These are phyloP conservation scores for Magnolia officinalis DNA, from an alignment of 164 flowering plant species.

Conservation along the genomic window DNA sequence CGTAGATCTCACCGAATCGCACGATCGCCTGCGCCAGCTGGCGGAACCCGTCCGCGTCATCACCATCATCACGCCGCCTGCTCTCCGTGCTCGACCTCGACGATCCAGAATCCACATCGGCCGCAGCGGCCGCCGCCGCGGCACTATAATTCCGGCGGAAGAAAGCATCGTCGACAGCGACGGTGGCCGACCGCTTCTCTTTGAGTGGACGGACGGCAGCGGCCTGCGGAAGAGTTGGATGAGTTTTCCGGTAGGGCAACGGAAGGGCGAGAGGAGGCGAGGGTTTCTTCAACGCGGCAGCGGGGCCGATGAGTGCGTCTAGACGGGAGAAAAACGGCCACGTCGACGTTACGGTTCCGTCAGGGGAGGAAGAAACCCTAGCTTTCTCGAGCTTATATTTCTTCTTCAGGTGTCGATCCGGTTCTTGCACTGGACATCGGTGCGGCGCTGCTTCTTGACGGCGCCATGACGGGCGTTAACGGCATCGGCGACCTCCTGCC, in stretches of 20 bases:
- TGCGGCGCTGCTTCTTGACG: conserved; percentile 56
- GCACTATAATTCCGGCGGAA: conserved; percentile 49
- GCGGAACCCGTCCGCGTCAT: conserved; percentile 43
- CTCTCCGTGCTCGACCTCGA: conserved; percentile 25
- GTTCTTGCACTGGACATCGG: conserved; percentile 93
- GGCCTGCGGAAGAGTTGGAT: conserved; percentile 17
- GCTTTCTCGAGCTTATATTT: conserved; percentile 85
- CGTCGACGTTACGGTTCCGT: conserved; percentile 26
- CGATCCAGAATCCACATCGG: conserved; percentile 26
- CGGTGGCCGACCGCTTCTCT: conserved; percentile 22
- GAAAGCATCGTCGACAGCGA: conserved; percentile 29
- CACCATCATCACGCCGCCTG: conserved; percentile 31
- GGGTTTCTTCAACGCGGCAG: conserved; percentile 14
- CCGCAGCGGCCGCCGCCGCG: conserved; percentile 45
- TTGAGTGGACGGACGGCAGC: conserved; percentile 22
- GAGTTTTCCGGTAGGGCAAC: conserved; percentile 24
- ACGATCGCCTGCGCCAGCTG: conserved; percentile 63
- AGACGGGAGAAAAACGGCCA: conserved; percentile 32
- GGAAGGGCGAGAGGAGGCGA: conserved; percentile 43
- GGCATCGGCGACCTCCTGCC: conserved; percentile 87
- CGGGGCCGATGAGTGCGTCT: conserved; percentile 23
- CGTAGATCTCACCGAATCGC: conserved; percentile 68
- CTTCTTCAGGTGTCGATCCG: conserved; percentile 96
- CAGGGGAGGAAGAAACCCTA: conserved; percentile 30
- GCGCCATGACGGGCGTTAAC: conserved; percentile 68